These are phyloP conservation scores for Kalmanozyma brasiliensis DNA, from an alignment of 1,284 basidiomycete genomes.

Conservation along the genomic window DNA sequence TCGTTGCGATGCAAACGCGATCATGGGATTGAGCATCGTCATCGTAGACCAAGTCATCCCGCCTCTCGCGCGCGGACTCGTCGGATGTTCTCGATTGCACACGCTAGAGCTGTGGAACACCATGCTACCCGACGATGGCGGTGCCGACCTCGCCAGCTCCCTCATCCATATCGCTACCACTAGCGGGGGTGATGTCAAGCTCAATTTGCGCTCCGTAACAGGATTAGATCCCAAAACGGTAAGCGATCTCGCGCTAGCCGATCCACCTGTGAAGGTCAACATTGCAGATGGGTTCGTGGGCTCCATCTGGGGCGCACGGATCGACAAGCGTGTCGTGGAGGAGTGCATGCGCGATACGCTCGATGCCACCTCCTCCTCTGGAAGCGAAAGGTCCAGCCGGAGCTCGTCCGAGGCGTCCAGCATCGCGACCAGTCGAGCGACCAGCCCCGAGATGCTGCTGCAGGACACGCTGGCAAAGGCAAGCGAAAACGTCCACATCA, in stretches of 20 bases:
- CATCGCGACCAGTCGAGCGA: conserved; percentile 12
- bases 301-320: conserved; percentile 36
- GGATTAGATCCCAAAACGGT: conserved; percentile 17
- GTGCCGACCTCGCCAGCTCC: conserved; percentile 15
- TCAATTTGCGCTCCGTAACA: conserved; percentile 25
- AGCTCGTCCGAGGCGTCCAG: conserved; percentile 13
- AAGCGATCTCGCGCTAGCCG: conserved; percentile 10
- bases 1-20: conserved; percentile 20
- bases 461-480: conserved; percentile 19
- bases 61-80: conserved; percentile 18
- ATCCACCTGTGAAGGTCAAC: conserved; percentile 24
- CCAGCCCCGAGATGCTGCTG: conserved; percentile 22
- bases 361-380: neutral
- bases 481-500: conserved; percentile 19
- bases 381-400: conserved; percentile 1
- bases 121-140: conserved; percentile 24
- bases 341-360: conserved; percentile 26
- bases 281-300: conserved; percentile 41
- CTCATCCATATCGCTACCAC: conserved; percentile 13
- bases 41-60: conserved; percentile 31
- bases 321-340: conserved; percentile 15
- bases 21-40: conserved; percentile 39
- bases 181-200: neutral
- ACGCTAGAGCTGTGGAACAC: conserved; percentile 37
- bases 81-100: conserved; percentile 9